Evolutionary conservation across 306 rosid genomes (phyloP).

Genomic region (Cucumis sativus): Cucumber_9930_V3 NC_026655.2:13455001-13455500

Average conservation of each 20-base stretch:
- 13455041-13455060: not conserved
- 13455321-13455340: no score
- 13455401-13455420: not conserved
- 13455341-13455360: no score
- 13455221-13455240: not conserved
- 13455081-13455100: not conserved
- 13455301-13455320: no score
- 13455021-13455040: not conserved
- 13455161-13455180: not conserved
- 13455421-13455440: not conserved
- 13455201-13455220: not conserved
- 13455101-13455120: not conserved
- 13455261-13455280: no score
- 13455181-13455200: not conserved
- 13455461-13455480: not conserved
- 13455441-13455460: not conserved
- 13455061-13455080: not conserved
- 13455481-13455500: not conserved
- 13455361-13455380: not conserved
- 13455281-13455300: no score
- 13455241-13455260: no score
- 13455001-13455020: not conserved
- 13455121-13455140: not conserved
- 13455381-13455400: not conserved
- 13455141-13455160: not conserved